Conservation (phyloP, 2,329 filamentous ascomycete genomes). For the Anthostomella pinea region DNA sequence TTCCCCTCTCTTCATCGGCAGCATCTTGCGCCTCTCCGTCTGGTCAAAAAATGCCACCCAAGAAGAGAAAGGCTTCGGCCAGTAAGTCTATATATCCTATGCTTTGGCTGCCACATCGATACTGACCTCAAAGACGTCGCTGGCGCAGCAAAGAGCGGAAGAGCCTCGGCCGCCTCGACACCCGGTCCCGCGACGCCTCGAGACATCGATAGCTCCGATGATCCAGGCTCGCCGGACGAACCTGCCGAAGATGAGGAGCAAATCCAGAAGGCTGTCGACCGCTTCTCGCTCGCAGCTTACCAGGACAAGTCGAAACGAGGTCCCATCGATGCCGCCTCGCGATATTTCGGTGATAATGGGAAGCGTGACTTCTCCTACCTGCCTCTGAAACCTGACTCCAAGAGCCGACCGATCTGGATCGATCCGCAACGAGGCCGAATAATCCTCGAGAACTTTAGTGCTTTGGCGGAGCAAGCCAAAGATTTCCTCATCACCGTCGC, state of each 20-base stretch:
- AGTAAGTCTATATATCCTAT: slow-evolving; percentile 35
- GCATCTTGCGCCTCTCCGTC: slow-evolving; percentile 7
- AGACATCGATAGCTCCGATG: slow-evolving; percentile 54
- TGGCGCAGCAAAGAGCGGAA: slow-evolving; percentile 52
- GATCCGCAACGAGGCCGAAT: slow-evolving; percentile 83
- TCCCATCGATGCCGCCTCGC: slow-evolving; percentile 40
- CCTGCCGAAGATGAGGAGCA: slow-evolving; percentile 51
- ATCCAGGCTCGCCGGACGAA: slow-evolving; percentile 35
- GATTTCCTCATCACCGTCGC: slow-evolving; percentile 96
- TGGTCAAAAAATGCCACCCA: slow-evolving; percentile 59
- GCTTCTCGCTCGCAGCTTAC: slow-evolving; percentile 54
- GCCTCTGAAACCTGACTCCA: slow-evolving; percentile 81
- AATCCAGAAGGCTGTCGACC: slow-evolving; percentile 57
- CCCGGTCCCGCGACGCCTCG: slow-evolving; percentile 59
- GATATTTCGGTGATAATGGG: slow-evolving; percentile 44
- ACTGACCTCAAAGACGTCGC: slow-evolving; percentile 40
- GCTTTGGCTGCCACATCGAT: slow-evolving; percentile 21
- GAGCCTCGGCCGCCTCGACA: slow-evolving; percentile 56
- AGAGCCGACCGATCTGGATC: slow-evolving; percentile 89
- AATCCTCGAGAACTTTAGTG: slow-evolving; percentile 91
- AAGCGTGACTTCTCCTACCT: slow-evolving; percentile 74
- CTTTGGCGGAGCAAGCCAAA: slow-evolving; percentile 80
- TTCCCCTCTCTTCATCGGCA: slow-evolving; percentile 1
- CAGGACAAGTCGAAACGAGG: slow-evolving; percentile 44
- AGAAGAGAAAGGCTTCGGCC: slow-evolving; percentile 68